A percentile compares a stretch with the other conserved stretches of the same genome.
phyloP scores from a whole-genome alignment of 1,284 basidiomycete species.

The Microbotryum intermedium region DNA sequence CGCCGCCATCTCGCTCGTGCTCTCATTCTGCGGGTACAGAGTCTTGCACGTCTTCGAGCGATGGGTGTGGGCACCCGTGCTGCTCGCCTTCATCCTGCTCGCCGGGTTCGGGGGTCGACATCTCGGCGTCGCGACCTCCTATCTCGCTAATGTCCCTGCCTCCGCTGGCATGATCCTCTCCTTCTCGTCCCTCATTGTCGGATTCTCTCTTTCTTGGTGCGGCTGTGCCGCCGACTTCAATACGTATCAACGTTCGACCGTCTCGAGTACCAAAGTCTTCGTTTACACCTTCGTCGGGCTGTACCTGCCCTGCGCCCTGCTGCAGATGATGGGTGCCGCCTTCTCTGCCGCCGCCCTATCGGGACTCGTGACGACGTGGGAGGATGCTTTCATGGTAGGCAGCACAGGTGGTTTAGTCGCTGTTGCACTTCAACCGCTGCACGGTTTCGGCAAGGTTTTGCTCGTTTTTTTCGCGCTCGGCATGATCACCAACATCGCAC shows the following conservation, averaged over 20 bases:
- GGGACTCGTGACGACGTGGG: slow-evolving; percentile 36
- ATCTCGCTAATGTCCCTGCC: slow-evolving; percentile 29
- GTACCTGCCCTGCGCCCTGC: slow-evolving; percentile 29
- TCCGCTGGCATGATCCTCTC: slow-evolving; percentile 35
- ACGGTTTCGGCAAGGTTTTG: slow-evolving; percentile 68
- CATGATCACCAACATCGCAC: slow-evolving; percentile 73
- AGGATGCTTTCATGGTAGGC: slow-evolving; percentile 36
- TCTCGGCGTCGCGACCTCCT: slow-evolving; percentile 34
- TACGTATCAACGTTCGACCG: slow-evolving; percentile 27
- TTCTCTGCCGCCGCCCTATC: slow-evolving; percentile 36
- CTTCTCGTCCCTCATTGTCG: slow-evolving; percentile 38
- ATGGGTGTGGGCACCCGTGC: slow-evolving; percentile 35
- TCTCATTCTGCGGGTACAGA: slow-evolving; percentile 70
- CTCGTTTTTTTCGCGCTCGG: slow-evolving; percentile 69
- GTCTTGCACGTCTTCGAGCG: slow-evolving; percentile 46
- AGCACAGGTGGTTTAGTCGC: slow-evolving; percentile 42
- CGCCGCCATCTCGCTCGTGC: slow-evolving; percentile 60
- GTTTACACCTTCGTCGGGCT: slow-evolving; percentile 30
- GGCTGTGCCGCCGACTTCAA: slow-evolving; percentile 39
- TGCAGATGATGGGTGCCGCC: slow-evolving; percentile 39
- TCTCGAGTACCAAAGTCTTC: slow-evolving; percentile 17
- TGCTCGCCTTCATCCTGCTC: slow-evolving; percentile 38
- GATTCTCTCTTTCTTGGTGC: slow-evolving; percentile 37
- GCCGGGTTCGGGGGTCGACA: slow-evolving; percentile 37
- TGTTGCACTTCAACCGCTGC: slow-evolving; percentile 25